Percentiles rank a stretch among this genome's conserved stretches.
Evolutionary conservation across 108 stramenopile species (phyloP).

Genomic region (Cyclotella sp.): DNA sequence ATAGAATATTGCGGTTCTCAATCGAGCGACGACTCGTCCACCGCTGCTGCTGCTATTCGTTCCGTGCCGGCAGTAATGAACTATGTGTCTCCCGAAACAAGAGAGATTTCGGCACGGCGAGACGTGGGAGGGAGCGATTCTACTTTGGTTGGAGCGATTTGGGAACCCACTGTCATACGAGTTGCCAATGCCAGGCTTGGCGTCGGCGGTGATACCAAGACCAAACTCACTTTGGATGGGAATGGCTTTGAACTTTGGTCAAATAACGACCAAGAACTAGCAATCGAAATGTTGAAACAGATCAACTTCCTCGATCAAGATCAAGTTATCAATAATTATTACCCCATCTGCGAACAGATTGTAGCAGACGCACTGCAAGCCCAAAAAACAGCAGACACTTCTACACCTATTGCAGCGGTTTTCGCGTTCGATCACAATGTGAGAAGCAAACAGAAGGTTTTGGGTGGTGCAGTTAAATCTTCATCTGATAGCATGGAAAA

Average conservation of each 20-base stretch:
- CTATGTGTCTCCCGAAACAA: conserved; percentile 59
- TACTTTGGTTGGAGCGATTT: conserved; percentile 47
- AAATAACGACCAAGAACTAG: background rate
- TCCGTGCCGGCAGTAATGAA: conserved; percentile 52
- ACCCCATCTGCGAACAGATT: conserved; percentile 57
- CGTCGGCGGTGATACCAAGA: background rate
- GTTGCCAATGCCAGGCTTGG: conserved; percentile 48
- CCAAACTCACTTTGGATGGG: conserved; percentile 27
- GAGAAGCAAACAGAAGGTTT: conserved; percentile 29
- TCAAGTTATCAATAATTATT: conserved; percentile 58
- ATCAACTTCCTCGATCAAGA: conserved; percentile 59
- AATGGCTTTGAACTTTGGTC: conserved; percentile 57
- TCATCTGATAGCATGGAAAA: conserved; percentile 14
- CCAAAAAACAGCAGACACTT: conserved; percentile 2
- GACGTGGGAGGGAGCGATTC: conserved; percentile 51
- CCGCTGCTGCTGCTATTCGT: background rate
- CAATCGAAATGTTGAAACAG: background rate
- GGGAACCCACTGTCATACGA: conserved; percentile 43
- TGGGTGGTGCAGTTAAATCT: conserved; percentile 31
- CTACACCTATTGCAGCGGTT: conserved; percentile 21
- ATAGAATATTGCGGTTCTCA: background rate
- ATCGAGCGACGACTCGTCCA: background rate
- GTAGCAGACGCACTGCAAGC: conserved; percentile 12
- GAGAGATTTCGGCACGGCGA: conserved; percentile 42
- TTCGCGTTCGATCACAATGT: conserved; percentile 37